These are phyloP conservation scores for Scytalidium lignicola DNA, from an alignment of 2,329 filamentous ascomycete genomes.

Conservation along the genomic window DNA sequence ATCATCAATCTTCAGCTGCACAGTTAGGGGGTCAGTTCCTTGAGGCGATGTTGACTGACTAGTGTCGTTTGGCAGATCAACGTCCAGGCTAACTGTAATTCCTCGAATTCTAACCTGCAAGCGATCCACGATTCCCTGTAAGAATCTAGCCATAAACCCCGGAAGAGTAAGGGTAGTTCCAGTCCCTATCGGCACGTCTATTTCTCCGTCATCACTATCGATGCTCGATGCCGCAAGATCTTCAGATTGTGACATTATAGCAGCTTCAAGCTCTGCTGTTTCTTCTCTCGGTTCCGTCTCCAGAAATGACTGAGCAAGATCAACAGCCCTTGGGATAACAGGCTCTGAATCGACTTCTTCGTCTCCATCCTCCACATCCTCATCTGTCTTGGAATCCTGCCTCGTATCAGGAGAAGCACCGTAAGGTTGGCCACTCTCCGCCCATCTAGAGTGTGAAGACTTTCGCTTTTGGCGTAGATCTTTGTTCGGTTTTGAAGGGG, in stretches of 20 bases:
- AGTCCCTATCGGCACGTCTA: slow-evolving; percentile 59
- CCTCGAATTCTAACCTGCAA: slow-evolving; percentile 61
- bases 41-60: slow-evolving; percentile 29
- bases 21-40: slow-evolving; percentile 50
- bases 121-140: slow-evolving; percentile 70
- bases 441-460: slow-evolving; percentile 10
- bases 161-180: slow-evolving; percentile 66
- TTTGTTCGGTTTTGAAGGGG: slow-evolving; percentile 29
- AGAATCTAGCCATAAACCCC: slow-evolving; percentile 62
- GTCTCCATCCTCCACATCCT: background rate
- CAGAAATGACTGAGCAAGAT: slow-evolving; percentile 75
- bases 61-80: slow-evolving; percentile 47
- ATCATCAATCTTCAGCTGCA: slow-evolving; percentile 60
- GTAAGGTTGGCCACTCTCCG: background rate
- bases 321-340: slow-evolving; percentile 63
- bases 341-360: slow-evolving; percentile 22
- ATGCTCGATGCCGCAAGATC: slow-evolving; percentile 56
- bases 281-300: slow-evolving; percentile 63
- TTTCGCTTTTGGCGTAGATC: slow-evolving; percentile 23
- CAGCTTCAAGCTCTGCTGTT: slow-evolving; percentile 62
- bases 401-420: background rate
- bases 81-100: slow-evolving; percentile 61
- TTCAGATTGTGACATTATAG: slow-evolving; percentile 57
- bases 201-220: slow-evolving; percentile 59
- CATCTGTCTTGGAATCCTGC: background rate